Base-by-base conservation (phyloP, 176 grass and related monocot species). In the Canna indica region DNA sequence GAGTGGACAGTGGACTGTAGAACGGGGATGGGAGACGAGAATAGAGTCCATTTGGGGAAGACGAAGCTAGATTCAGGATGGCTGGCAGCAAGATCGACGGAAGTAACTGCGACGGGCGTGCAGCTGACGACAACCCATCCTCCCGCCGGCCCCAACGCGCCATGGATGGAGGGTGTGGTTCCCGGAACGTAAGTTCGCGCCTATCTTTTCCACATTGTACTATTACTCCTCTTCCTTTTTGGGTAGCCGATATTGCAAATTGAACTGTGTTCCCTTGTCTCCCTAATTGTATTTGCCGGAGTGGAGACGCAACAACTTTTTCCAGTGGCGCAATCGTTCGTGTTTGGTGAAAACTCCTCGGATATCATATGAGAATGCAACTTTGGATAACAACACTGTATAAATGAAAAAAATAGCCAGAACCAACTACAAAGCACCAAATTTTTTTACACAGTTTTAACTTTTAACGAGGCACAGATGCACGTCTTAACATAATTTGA, bases 101-200 rank as follows among this genome's bases (percentile, higher is more conserved):
- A 97, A 75, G 86, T 93, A 26, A 20, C 69, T 9, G 83, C 82
- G 84, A 90, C 94, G 77, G 89, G 94, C 73, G 80, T 88, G 59
- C 68, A 97, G 82, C 83, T 96, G 68, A 96, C 88, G 27, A 96
- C 92, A 81, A 87, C 81, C 73, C 67, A 87, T 11, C 92, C 88
- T 34, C 92, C 73, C 27, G 74, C 66, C 1, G 73, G 45, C 28
- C 59, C 82, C 17, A 16, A 74, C n/a, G 71, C 86, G 41, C 94
- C 89, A 0, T 97, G 94, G 94, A 87, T 93, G 79, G 77, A 77
- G 75, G 89, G 86, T 54, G 80, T 86, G 52, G 84, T 97, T 45
- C 89, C 89, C 56, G 94, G 84, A 80, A 97, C 94, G 94, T 93
- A 83, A 81, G 89, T 68, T 47, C 39, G 46, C 32, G 41, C 26